Evolutionary conservation across 2,329 filamentous ascomycete species (phyloP), one percentile per base, ranked within the genome.

Genomic region (Sphaerostilbella broomeana): DNA sequence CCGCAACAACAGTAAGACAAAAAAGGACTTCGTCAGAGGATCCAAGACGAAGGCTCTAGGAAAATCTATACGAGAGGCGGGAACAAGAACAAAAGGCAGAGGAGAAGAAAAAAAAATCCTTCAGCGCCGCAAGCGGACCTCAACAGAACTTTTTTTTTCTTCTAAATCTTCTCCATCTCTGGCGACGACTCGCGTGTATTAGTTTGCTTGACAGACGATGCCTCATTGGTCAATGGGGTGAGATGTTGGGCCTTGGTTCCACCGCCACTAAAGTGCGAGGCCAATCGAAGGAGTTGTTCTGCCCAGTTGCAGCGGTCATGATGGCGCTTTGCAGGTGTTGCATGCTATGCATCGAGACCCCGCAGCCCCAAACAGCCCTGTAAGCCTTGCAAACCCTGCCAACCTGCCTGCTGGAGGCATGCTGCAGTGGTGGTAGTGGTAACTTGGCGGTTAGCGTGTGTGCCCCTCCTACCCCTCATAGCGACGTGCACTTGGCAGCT

Each of bases 161-260:
- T 45, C 30, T 34, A 19, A 29, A 35, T 27, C 35, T 40, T 24
- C 38, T 20, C 35, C 35, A 42, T 42, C 40, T 21, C 24, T 17
- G 20, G 19, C 27, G 24, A 35, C 2, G 32, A 18, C 31, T 32
- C 19, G 22, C 40, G 30, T 24, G 25, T 33, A 11, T 33, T 43
- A 34, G 37, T 25, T 13, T 19, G n/a, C 21, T 7, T 20, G 31
- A 13, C 21, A 16, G 28, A 34, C 18, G 40, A 10, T 12, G n/a
- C 3, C 20, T 35, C 8, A 47, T 47, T 47, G 45, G 45, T 18
- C 42, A 47, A 47, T 47, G 19, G 21, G 8, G 16, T 25, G 28
- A 25, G 28, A 29, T 29, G 31, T 26, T 28, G 27, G 29, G 35
- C 29, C 28, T 25, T 29, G 15, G 40, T 39, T 37, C 40, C 40